Conservation (phyloP, 352 stramenopile species). For the Phytophthora podocarpi region DNA sequence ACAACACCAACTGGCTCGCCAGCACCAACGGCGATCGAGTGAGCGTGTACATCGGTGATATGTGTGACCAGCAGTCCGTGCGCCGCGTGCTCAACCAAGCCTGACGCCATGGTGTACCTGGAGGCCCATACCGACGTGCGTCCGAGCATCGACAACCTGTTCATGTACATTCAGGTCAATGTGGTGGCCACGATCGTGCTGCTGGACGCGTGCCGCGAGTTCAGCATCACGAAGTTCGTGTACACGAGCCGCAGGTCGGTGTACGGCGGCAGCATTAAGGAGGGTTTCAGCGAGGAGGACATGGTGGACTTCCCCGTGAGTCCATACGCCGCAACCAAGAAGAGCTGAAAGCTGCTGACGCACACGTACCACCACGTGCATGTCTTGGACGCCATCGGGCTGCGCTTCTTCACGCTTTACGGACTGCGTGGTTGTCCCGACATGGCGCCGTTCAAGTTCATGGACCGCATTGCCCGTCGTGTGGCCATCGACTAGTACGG, state of each 20-base stretch:
- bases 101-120: constrained; percentile 93
- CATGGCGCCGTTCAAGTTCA: constrained; percentile 99
- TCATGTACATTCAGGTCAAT: constrained; percentile 98
- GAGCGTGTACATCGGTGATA: constrained; percentile 88
- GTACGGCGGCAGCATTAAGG: constrained; percentile 93
- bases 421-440: constrained; percentile 94
- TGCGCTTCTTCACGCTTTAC: constrained; percentile 99
- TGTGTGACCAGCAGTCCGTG: constrained; percentile 94
- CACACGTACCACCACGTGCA: constrained; percentile 98
- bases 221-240: constrained; percentile 94
- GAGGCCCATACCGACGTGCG: constrained; percentile 94
- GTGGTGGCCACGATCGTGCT: constrained; percentile 94
- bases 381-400: constrained; percentile 92
- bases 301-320: constrained; percentile 94
- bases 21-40: constrained; percentile 65
- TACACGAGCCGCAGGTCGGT: constrained; percentile 96
- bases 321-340: constrained; percentile 98
- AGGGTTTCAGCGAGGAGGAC: constrained; percentile 90
- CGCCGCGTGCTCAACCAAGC: constrained; percentile 84
- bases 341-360: constrained; percentile 95
- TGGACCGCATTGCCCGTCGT: constrained; percentile 92
- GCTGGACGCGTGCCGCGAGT: constrained; percentile 91
- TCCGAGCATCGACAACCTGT: too few species aligned
- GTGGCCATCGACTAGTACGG: constrained; percentile 96
- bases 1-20: constrained; percentile 90